A percentile compares a stretch with the other conserved stretches of the same genome.
These are phyloP conservation scores for Aspergillus fumigatiaffinis DNA, from an alignment of 2,329 filamentous ascomycete species.

Conservation along the genomic window DNA sequence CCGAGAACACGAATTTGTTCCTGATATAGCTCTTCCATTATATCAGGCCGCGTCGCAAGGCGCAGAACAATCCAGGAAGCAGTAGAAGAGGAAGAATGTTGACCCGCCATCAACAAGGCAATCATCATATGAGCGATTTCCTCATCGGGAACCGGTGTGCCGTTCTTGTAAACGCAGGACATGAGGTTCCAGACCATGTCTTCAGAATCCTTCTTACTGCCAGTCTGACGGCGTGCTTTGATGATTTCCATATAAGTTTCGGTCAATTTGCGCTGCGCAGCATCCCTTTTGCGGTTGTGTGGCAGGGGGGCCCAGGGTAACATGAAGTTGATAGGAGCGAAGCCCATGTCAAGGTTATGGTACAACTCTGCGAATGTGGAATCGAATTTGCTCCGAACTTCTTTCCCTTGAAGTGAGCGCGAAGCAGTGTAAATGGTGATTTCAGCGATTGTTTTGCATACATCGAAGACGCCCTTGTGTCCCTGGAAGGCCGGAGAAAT, in stretches of 20 bases:
- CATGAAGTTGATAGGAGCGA: slow-evolving; percentile 85
- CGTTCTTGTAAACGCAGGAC: slow-evolving; percentile 81
- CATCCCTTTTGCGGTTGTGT: slow-evolving; percentile 79
- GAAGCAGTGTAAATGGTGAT: slow-evolving; percentile 89
- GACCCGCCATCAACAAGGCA: slow-evolving; percentile 84
- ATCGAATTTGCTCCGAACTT: slow-evolving; percentile 77
- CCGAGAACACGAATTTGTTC: slow-evolving; percentile 76
- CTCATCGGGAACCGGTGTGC: slow-evolving; percentile 70
- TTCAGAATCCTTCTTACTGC: slow-evolving; percentile 50
- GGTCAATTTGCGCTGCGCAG: slow-evolving; percentile 74
- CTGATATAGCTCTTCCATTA: slow-evolving; percentile 75
- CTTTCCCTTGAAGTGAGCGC: slow-evolving; percentile 77
- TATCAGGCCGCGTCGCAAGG: slow-evolving; percentile 72
- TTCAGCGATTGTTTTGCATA: slow-evolving; percentile 73
- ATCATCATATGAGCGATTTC: slow-evolving; percentile 95
- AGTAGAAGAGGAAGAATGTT: slow-evolving; percentile 83
- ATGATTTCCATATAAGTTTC: slow-evolving; percentile 81
- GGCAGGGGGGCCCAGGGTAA: slow-evolving; percentile 83
- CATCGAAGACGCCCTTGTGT: slow-evolving; percentile 64
- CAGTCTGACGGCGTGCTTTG: slow-evolving; percentile 60
- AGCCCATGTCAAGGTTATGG: slow-evolving; percentile 86
- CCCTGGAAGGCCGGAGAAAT: slow-evolving; percentile 63
- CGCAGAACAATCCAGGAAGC: slow-evolving; percentile 81
- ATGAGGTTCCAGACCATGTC: slow-evolving; percentile 93
- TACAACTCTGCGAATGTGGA: slow-evolving; percentile 76